These are phyloP conservation scores for Hansenula lynferdii DNA, from an alignment of 1,139 yeast genomes.

Conservation along the genomic window DNA sequence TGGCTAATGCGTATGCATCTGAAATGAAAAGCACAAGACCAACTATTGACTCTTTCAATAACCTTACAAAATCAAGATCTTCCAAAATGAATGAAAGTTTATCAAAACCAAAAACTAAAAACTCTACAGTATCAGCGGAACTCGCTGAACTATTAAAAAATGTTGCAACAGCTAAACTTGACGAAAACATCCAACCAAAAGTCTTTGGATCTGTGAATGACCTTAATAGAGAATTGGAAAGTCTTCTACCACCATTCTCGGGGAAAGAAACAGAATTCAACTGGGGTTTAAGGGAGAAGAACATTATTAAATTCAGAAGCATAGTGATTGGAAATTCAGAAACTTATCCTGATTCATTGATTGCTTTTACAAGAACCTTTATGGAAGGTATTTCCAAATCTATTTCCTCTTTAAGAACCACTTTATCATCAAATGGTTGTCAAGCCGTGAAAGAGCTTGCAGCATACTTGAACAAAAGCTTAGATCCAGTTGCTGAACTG, in stretches of 20 bases:
- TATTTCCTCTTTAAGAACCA: conserved; percentile 72
- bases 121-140: conserved; percentile 6
- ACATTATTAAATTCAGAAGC: conserved; percentile 51
- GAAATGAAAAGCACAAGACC: conserved; percentile 11
- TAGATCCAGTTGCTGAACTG: conserved; percentile 63
- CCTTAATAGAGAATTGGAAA: conserved; percentile 32
- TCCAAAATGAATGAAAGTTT: neutral
- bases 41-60: conserved; percentile 21
- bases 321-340: conserved; percentile 55
- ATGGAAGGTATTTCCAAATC: conserved; percentile 69
- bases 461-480: conserved; percentile 37
- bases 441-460: conserved; percentile 74
- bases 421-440: conserved; percentile 72
- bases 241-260: conserved; percentile 41
- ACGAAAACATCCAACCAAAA: conserved; percentile 21
- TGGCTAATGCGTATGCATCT: conserved; percentile 16
- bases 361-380: conserved; percentile 29
- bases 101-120: neutral
- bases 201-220: conserved; percentile 27
- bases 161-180: conserved; percentile 17
- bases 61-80: conserved; percentile 11
- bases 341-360: conserved; percentile 39
- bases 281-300: conserved; percentile 73
- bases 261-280: conserved; percentile 86
- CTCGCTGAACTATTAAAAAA: conserved; percentile 11